These are phyloP conservation scores for Tremella mesenterica DNA, from an alignment of 768 basidiomycete genomes.

Conservation along the genomic window DNA sequence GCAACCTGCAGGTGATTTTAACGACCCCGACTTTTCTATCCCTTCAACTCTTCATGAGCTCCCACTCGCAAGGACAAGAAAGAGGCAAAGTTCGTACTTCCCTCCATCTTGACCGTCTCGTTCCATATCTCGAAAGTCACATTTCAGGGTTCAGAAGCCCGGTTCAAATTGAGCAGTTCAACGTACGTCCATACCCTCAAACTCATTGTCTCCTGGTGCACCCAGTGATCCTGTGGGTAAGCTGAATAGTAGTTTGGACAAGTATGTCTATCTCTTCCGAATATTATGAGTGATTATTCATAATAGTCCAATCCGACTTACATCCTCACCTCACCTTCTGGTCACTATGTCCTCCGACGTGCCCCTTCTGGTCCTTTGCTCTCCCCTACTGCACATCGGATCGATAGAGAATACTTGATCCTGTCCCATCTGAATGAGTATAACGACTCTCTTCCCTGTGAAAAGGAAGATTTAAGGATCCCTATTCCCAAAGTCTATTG, in stretches of 20 bases:
- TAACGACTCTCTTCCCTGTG: constrained; percentile 50
- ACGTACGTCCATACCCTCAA: constrained; percentile 50
- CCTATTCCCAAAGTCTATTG: constrained; percentile 79
- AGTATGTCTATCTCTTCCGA: background rate
- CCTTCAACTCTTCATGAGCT: too few species aligned
- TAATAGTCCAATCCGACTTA: constrained; percentile 84
- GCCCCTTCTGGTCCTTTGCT: constrained; percentile 82
- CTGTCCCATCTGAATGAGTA: constrained; percentile 66
- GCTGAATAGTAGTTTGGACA: background rate
- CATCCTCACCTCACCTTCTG: constrained; percentile 62
- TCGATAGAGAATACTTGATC: constrained; percentile 85
- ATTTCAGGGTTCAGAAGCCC: constrained; percentile 56
- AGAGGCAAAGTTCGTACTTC: constrained; percentile 22
- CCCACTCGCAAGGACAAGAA: too few species aligned
- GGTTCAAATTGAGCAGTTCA: constrained; percentile 82
- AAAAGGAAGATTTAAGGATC: constrained; percentile 47
- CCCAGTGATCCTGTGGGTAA: constrained; percentile 53
- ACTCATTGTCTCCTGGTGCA: constrained; percentile 29
- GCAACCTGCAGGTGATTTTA: too few species aligned
- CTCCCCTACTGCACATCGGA: constrained; percentile 84
- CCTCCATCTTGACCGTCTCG: constrained; percentile 28
- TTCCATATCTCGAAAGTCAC: constrained; percentile 52
- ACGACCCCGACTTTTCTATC: too few species aligned
- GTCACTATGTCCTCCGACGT: constrained; percentile 77
- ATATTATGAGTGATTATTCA: background rate